A percentile compares a stretch with the other conserved stretches of the same genome.
phyloP scores from a whole-genome alignment of 345 rosid species.

The Arabis alpina region DNA sequence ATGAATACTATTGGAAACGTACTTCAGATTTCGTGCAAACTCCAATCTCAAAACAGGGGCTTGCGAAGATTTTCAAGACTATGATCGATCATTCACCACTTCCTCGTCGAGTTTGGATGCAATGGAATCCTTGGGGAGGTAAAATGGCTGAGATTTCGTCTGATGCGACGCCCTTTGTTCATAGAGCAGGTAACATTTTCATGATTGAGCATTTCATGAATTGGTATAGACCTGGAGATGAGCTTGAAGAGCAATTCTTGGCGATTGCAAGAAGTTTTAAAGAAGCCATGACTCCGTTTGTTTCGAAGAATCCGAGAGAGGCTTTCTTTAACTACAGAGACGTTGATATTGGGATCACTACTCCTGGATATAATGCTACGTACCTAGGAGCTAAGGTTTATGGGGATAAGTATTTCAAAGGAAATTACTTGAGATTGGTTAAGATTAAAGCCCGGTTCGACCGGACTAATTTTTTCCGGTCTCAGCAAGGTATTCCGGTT shows the following conservation, averaged over 20 bases:
- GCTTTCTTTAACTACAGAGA: slow-evolving; percentile 58
- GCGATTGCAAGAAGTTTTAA: slow-evolving; percentile 45
- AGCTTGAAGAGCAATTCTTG: slow-evolving; percentile 38
- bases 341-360: slow-evolving; percentile 55
- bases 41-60: slow-evolving; percentile 45
- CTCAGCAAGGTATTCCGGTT: slow-evolving; percentile 65
- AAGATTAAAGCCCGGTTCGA: slow-evolving; percentile 55
- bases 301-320: slow-evolving; percentile 64
- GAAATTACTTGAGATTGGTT: slow-evolving; percentile 59
- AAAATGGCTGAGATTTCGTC: slow-evolving; percentile 55
- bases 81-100: slow-evolving; percentile 49
- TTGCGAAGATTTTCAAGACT: slow-evolving; percentile 46
- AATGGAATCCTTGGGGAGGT: slow-evolving; percentile 71
- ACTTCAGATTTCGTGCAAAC: slow-evolving; percentile 72
- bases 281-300: slow-evolving; percentile 55
- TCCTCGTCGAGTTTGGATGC: slow-evolving; percentile 42
- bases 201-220: slow-evolving; percentile 57
- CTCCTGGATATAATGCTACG: slow-evolving; percentile 41
- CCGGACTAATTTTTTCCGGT: slow-evolving; percentile 58
- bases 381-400: slow-evolving; percentile 53
- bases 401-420: slow-evolving; percentile 58
- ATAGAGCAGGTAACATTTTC: slow-evolving; percentile 61
- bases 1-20: slow-evolving; percentile 49
- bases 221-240: slow-evolving; percentile 51
- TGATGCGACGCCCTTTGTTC: slow-evolving; percentile 57